These are phyloP conservation scores for Naganishia vishniacii DNA, from an alignment of 768 basidiomycete species.

Conservation along the genomic window DNA sequence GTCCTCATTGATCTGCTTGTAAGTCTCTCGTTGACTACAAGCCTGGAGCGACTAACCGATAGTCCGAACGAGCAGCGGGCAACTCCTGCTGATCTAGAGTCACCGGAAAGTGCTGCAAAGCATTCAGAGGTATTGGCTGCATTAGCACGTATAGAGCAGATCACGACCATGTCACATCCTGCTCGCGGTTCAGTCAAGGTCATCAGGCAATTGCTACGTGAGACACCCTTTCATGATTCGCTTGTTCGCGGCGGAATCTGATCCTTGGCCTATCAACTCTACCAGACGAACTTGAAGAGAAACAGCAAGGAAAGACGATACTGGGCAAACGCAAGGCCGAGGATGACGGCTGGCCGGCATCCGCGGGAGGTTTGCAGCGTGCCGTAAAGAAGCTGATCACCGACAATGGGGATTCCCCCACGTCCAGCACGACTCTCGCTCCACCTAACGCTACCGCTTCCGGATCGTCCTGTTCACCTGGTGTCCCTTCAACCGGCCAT, in stretches of 20 bases:
- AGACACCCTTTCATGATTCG: neutral
- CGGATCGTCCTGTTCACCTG: neutral
- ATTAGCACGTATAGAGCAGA: conserved; percentile 43
- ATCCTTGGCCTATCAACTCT: neutral
- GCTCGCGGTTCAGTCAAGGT: conserved; percentile 46
- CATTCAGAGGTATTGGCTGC: conserved; percentile 42
- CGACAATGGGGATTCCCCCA: conserved; percentile 28
- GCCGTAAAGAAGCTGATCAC: conserved; percentile 47
- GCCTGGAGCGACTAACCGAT: neutral
- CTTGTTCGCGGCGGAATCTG: conserved; percentile 8
- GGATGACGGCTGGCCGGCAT: conserved; percentile 28
- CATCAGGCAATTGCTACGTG: conserved; percentile 45
- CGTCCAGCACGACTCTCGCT: neutral
- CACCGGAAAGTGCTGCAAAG: conserved; percentile 38
- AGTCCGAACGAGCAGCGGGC: conserved; percentile 25
- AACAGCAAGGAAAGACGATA: conserved; percentile 33
- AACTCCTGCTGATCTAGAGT: conserved; percentile 35
- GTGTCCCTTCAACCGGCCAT: conserved; percentile 7
- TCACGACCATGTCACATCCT: conserved; percentile 45
- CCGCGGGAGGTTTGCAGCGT: conserved; percentile 40
- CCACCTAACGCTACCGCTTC: conserved; percentile 33
- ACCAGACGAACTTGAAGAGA: conserved; percentile 46
- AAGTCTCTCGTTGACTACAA: conserved; percentile 19
- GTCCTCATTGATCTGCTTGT: conserved; percentile 48
- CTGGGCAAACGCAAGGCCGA: conserved; percentile 40